Base-by-base conservation (phyloP, 768 basidiomycete genomes). In the Asterophora parasitica region DNA sequence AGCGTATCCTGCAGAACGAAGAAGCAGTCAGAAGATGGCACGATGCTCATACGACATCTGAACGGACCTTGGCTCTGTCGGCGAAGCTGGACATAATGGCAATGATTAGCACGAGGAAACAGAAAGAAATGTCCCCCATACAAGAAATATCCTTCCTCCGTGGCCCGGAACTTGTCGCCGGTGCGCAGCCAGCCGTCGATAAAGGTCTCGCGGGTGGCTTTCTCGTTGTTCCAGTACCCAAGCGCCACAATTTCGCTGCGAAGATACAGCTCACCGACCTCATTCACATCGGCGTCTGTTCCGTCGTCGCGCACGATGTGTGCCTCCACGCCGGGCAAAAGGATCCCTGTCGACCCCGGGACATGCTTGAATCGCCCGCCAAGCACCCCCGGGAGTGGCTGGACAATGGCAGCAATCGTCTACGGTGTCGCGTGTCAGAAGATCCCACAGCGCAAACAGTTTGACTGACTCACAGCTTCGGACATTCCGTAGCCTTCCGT, bases 401-500 rank as follows among this genome's bases (percentile, higher is more conserved):
- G 73, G 1, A 54, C 46, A 3, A 79, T 63, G 3, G 76, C 69
- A 1, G 73, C 66, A 16, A 86, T 69, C 0, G 85, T 87, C 83
- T 87, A 50, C 30, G 30, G 35, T 16, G 16, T 9, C 23, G 23
- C 23, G 3, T 23, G 23, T n/a, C 35, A 31, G 30, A 11, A 13
- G 12, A 12, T 0, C 10, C 17, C 6, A 17, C 16, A 12, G 12
- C 1, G 13, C 8, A 9, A 16, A 32, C 7, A 28, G 35, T 42
- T 0, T 13, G 16, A 42, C 20, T 16, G 6, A 65, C 83, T 43
- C 58, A 84, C 83, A 42, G 62, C 62, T 72, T 86, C 84, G 0
- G 83, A 84, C 75, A 85, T 77, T 16, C 87, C 87, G 54, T 85
- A 88, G 82, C 82, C 83, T 71, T 79, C 77, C 0, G 51, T 37